Base-by-base conservation (phyloP, 2,329 filamentous ascomycete genomes). In the Pestalotiopsis sp. region DNA sequence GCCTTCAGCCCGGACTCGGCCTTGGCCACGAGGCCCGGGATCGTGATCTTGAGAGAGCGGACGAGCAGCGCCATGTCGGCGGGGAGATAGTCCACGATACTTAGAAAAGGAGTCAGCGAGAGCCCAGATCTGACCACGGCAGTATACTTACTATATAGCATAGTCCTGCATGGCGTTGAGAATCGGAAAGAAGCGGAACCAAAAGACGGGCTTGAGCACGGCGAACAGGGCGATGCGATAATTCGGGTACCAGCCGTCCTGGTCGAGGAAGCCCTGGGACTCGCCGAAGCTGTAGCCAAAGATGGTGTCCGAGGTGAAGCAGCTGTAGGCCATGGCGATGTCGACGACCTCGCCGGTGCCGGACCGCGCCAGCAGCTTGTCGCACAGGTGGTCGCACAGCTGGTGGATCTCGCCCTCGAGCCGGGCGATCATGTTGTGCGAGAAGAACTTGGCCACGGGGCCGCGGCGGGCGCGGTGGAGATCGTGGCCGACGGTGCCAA, bases 291-390 rank as follows among this genome's bases (percentile, higher is more conserved):
- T 67, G 39, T 69, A 83, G 70, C 71, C 61, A 2, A 71, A 72
- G 39, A 74, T 74, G 38, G 67, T 66, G 66, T 77, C 71, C 66
- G 73, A 66, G 6, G 71, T 73, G 56, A 71, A 70, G 41, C 69
- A 70, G 39, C 70, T 73, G 58, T 68, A 70, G 17, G 71, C 69
- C 25, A 73, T 68, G n/a, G 69, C 73, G 3, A 74, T 61, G 57
- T 68, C 58, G 45, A 74, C 65, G 3, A 63, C 61, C 12, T 73
- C 57, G 70, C 74, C 77, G 74, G 67, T 78, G 76, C 67, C 79
- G 69, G 77, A 75, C 64, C 77, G 57, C 2, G 49, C 64, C 12
- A 76, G 78, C 68, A 84, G 74, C 69, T 80, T 80, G 65, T 73
- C 68, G 20, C 68, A 66, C 12, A 69, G 66, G 3, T 65, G 65